These are phyloP conservation scores for Aristolochia californica DNA, from an alignment of 164 flowering plant genomes.

Conservation along the genomic window DNA sequence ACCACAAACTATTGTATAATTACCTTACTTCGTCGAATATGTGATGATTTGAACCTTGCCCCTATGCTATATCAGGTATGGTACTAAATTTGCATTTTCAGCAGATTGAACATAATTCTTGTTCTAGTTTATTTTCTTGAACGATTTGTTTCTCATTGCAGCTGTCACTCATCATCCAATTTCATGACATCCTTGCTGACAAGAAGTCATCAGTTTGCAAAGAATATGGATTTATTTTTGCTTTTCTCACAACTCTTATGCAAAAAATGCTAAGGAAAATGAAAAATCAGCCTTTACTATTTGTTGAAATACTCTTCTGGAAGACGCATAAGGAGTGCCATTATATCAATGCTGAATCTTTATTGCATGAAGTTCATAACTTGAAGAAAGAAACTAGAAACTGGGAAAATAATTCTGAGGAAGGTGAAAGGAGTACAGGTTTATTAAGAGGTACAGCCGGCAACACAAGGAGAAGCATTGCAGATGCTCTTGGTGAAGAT, in stretches of 20 bases:
- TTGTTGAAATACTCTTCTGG: constrained; percentile 85
- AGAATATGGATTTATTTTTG: constrained; percentile 56
- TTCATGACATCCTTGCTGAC: constrained; percentile 67
- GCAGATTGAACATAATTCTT: too few species aligned
- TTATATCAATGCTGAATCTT: constrained; percentile 52
- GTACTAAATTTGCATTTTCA: too few species aligned
- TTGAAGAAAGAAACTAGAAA: constrained; percentile 33
- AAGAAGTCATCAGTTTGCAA: constrained; percentile 57
- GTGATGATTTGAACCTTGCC: constrained; percentile 80
- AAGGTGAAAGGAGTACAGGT: constrained; percentile 25
- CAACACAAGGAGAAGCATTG: constrained; percentile 43
- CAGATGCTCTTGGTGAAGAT: constrained; percentile 94
- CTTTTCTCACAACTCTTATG: constrained; percentile 53
- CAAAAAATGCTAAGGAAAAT: constrained; percentile 71
- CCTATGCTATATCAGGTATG: constrained; percentile 94
- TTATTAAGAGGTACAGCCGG: constrained; percentile 26
- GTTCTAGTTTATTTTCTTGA: too few species aligned
- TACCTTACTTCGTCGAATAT: constrained; percentile 51
- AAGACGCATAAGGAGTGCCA: constrained; percentile 83
- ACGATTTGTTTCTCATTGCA: constrained; percentile 28
- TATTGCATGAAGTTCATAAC: constrained; percentile 49
- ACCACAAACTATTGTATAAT: constrained; percentile 64
- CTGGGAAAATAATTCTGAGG: constrained; percentile 21
- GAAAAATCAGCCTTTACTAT: constrained; percentile 80
- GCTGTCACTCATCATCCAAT: constrained; percentile 73